A percentile compares a stretch with the other conserved stretches of the same genome.
Conservation (phyloP, 306 rosid genomes). For the Luffa aegyptiaca region DNA sequence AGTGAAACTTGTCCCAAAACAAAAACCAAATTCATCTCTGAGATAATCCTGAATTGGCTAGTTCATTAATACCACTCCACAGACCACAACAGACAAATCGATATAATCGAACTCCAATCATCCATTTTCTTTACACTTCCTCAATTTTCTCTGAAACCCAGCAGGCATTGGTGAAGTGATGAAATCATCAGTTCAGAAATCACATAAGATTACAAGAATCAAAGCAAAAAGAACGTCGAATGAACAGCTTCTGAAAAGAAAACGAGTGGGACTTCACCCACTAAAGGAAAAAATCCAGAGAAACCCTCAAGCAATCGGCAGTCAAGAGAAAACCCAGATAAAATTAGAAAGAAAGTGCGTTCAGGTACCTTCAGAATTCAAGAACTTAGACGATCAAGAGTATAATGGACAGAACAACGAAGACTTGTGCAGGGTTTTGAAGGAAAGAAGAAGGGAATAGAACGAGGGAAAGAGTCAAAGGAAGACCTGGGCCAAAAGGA, state of each 20-base stretch:
- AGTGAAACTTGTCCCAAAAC: neutral
- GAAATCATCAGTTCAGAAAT: neutral
- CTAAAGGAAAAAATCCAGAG: neutral
- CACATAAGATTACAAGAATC: neutral
- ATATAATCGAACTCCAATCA: neutral
- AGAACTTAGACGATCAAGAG: neutral
- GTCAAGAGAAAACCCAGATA: neutral
- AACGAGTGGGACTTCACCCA: neutral
- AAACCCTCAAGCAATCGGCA: neutral
- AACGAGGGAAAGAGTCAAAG: constrained; percentile 8
- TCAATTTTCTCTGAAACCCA: neutral
- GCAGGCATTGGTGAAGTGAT: neutral
- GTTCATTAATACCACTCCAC: neutral
- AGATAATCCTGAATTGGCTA: neutral
- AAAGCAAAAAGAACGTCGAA: neutral
- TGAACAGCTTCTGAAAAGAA: neutral
- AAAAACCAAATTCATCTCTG: neutral
- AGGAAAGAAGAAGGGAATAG: neutral
- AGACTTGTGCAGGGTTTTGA: neutral
- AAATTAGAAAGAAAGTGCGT: neutral
- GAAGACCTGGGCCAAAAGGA: constrained; percentile 2
- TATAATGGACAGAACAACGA: neutral
- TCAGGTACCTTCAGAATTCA: neutral
- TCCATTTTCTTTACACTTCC: neutral
- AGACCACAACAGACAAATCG: neutral